Evolutionary conservation across 768 basidiomycete genomes (phyloP).

Genomic region (Mycena rebaudengoi): DNA sequence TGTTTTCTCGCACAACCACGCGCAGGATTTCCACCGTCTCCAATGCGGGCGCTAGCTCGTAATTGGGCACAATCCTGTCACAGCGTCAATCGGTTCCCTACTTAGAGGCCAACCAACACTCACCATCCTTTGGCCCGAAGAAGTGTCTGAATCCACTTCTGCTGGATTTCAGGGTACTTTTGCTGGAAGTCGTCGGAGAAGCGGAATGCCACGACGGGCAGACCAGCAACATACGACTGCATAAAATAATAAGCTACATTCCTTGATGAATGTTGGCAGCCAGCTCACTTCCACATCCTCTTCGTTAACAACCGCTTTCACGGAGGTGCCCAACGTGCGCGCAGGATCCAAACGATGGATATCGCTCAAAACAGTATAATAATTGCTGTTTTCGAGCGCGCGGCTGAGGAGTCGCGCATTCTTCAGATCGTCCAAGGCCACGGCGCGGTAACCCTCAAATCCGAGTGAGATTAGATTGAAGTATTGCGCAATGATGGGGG

Average conservation of each 20-base stretch:
- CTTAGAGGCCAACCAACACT: constrained; percentile 31
- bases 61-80: constrained; percentile 59
- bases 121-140: constrained; percentile 64
- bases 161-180: constrained; percentile 65
- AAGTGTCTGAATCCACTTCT: constrained; percentile 65
- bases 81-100: neutral
- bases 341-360: constrained; percentile 55
- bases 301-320: constrained; percentile 53
- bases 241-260: neutral
- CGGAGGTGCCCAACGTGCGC: constrained; percentile 30
- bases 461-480: constrained; percentile 72
- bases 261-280: neutral
- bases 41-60: constrained; percentile 60
- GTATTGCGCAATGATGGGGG: constrained; percentile 69
- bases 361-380: constrained; percentile 62
- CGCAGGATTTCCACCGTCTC: constrained; percentile 68
- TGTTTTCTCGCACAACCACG: constrained; percentile 69
- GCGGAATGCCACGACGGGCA: constrained; percentile 75
- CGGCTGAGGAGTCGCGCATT: constrained; percentile 73
- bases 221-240: constrained; percentile 61
- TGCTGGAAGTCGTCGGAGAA: constrained; percentile 65
- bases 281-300: constrained; percentile 61
- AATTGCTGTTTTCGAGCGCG: constrained; percentile 65
- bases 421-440: constrained; percentile 59
- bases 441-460: constrained; percentile 60